Base-by-base conservation (phyloP, 371 early-diverging fungal genomes). In the Rhizopus stolonifer region DNA sequence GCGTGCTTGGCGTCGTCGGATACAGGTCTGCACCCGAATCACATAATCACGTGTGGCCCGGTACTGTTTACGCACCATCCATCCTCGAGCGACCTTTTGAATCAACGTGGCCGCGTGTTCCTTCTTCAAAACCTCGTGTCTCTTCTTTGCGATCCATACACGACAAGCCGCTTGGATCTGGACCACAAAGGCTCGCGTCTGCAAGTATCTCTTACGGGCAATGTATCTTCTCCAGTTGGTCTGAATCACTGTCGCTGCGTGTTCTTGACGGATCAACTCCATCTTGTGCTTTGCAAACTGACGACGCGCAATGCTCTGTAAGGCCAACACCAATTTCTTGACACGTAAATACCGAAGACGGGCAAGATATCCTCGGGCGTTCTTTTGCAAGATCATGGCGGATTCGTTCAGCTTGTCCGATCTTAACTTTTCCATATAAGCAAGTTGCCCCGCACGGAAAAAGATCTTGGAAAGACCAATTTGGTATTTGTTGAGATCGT, bases 391-490 rank as follows among this genome's bases (percentile, higher is more conserved):
- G 57, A 90, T 56, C 0, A 86, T 82, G 29, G 94, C 95, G 29
- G 85, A 87, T 23, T 74, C 69, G 39, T 84, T 84, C 61, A 90
- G 71, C 21, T 88, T 81, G 51, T 94, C 93, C 4, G 88, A 79
- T 32, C 96, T 85, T 33, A 90, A 64, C 63, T 94, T 94, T 65
- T 97, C 98, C 69, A 98, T 76, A 52, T 80, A 86, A 9, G 98
- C 98, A 50, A 98, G 79, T 66, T 73, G 92, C 44, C 99, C 99
- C 34, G 99, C 93, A 29, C 98, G 90, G 91, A 99, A 98, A 74
- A 99, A 99, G 50, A 99, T 91, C 74, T 96, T 99, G 18, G 97
- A 93, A 25, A 83, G 70, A 53, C 99, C 99, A 15, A 99, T 79
- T 76, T 96, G 98, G 68, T 90, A 99, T 58, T 93, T 88, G 65